Evolutionary conservation across 1,139 yeast genomes (phyloP).

Genomic region (Meyerozyma smithsonii): DNA sequence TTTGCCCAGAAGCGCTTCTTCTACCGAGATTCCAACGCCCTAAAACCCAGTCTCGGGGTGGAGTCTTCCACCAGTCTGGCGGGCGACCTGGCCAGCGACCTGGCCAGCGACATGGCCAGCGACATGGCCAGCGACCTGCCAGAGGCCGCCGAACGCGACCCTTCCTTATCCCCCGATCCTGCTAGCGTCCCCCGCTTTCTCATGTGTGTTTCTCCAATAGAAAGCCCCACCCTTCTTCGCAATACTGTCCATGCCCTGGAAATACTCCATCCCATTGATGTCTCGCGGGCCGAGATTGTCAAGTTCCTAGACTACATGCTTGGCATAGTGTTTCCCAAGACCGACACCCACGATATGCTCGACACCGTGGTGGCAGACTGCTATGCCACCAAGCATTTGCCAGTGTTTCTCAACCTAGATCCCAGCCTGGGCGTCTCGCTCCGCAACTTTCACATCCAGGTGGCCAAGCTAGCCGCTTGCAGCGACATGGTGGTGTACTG

Average conservation of each 20-base stretch:
- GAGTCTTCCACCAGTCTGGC: no score
- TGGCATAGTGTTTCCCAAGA: slow-evolving; percentile 13
- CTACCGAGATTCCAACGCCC: slow-evolving; percentile 2
- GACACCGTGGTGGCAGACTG: slow-evolving; percentile 39
- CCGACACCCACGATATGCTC: slow-evolving; percentile 8
- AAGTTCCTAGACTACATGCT: slow-evolving; percentile 19
- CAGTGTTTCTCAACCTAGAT: slow-evolving; percentile 52
- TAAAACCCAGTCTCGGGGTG: no score
- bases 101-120: neutral
- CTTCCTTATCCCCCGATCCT: neutral
- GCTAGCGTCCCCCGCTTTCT: slow-evolving; percentile 29
- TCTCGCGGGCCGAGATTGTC: slow-evolving; percentile 31
- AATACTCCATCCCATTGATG: slow-evolving; percentile 47
- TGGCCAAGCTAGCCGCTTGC: slow-evolving; percentile 59
- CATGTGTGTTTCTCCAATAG: slow-evolving; percentile 48
- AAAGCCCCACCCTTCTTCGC: slow-evolving; percentile 37
- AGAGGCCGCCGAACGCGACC: neutral
- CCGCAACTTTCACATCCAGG: slow-evolving; percentile 76
- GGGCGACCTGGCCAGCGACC: neutral
- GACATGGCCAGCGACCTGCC: neutral
- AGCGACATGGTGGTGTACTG: slow-evolving; percentile 67
- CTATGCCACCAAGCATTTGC: slow-evolving; percentile 38
- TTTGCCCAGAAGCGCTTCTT: slow-evolving; percentile 46
- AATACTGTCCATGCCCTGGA: slow-evolving; percentile 63
- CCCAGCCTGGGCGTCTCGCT: slow-evolving; percentile 67